Conservation (phyloP, 495 filamentous ascomycete species). For the Astrocystis sublimbata region DNA sequence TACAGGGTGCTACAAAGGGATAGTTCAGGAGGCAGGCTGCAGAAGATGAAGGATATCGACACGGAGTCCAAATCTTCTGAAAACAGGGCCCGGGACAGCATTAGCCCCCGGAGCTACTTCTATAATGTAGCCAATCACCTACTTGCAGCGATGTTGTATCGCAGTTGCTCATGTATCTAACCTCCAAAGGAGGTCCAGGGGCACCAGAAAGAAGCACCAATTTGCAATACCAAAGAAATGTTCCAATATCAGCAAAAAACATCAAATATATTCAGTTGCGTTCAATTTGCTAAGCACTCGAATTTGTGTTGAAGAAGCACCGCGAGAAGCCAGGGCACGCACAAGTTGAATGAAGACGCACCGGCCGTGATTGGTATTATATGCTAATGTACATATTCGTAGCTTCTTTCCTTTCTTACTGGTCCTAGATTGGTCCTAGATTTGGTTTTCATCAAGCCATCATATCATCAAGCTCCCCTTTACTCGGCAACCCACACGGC, state of each 20-base stretch:
- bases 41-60: neutral
- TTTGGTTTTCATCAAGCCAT: neutral
- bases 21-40: neutral
- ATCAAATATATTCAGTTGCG: too few species aligned
- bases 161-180: neutral
- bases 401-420: neutral
- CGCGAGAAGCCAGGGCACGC: too few species aligned
- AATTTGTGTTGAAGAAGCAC: too few species aligned
- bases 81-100: neutral
- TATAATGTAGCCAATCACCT: neutral
- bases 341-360: neutral
- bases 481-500: conserved; percentile 89
- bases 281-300: too few species aligned
- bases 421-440: conserved; percentile 9
- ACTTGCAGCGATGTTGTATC: neutral
- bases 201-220: neutral
- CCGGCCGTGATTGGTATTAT: neutral
- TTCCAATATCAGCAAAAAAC: too few species aligned
- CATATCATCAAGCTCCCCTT: conserved; percentile 24
- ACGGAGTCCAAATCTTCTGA: neutral
- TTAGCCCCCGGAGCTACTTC: neutral
- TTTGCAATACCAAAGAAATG: neutral
- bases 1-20: neutral
- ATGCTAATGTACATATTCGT: neutral
- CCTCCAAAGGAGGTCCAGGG: neutral